These are phyloP conservation scores for Aphanomyces invadans DNA, from an alignment of 352 stramenopile genomes.

Conservation along the genomic window DNA sequence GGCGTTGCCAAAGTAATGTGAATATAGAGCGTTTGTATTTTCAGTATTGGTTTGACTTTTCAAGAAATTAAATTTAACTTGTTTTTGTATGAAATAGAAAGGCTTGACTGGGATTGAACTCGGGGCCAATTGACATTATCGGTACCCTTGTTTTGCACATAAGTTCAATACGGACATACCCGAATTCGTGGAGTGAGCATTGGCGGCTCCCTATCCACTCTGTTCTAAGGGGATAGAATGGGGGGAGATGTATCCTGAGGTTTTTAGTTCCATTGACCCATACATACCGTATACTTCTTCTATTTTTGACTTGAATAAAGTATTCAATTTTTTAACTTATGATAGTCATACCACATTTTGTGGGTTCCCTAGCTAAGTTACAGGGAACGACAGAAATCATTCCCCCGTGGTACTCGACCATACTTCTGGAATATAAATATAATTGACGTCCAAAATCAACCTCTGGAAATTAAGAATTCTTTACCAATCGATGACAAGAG, in stretches of 20 bases:
- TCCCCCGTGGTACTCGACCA: too few species aligned
- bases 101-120: background rate
- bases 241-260: background rate
- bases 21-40: background rate
- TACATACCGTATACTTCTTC: background rate
- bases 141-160: background rate
- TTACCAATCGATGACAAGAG: too few species aligned
- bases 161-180: background rate
- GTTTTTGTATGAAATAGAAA: background rate
- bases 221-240: background rate
- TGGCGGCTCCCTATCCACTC: background rate
- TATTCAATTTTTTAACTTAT: background rate
- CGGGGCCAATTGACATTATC: background rate
- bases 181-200: background rate
- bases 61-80: background rate
- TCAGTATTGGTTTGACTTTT: background rate
- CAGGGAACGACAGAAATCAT: too few species aligned
- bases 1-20: slow-evolving; percentile 27
- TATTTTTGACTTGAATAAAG: background rate
- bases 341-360: background rate
- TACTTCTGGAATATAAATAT: too few species aligned
- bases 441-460: too few species aligned
- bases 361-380: too few species aligned
- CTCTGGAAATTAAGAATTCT: too few species aligned
- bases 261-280: background rate